Conservation (phyloP, 139 green algal species). For the Pleodorina starrii region DNA sequence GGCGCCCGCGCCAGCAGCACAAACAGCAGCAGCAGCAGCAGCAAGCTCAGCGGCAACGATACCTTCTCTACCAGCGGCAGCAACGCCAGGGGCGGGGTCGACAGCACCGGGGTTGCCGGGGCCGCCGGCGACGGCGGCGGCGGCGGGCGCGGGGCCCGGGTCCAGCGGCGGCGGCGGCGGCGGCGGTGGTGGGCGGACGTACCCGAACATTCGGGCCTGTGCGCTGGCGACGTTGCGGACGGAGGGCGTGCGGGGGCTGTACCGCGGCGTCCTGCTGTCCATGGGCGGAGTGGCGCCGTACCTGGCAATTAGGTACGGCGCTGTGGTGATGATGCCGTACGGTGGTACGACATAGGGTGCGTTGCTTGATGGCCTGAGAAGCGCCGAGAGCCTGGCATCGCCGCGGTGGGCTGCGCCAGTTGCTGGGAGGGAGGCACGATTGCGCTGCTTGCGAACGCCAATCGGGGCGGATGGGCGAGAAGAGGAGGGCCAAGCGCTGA, state of each 20-base stretch:
- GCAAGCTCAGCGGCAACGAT: neutral
- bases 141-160: neutral
- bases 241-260: slow-evolving; percentile 67
- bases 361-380: no score
- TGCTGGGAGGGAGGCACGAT: no score
- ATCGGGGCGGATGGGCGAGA: no score
- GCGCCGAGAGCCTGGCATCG: no score
- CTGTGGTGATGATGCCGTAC: no score
- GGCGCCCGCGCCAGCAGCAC: neutral
- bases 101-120: neutral
- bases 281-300: slow-evolving; percentile 73
- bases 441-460: no score
- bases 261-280: slow-evolving; percentile 71
- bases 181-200: slow-evolving; percentile 30
- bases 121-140: neutral
- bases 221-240: slow-evolving; percentile 23
- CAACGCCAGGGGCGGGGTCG: no score
- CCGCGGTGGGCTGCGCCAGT: no score
- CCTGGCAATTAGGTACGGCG: slow-evolving; percentile 53
- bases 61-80: neutral
- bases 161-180: neutral
- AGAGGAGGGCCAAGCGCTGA: no score
- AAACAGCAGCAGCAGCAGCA: neutral
- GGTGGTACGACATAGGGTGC: no score
- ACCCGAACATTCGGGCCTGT: slow-evolving; percentile 52